Conservation (phyloP, 768 basidiomycete species). For the Tulasnella sp. region DNA sequence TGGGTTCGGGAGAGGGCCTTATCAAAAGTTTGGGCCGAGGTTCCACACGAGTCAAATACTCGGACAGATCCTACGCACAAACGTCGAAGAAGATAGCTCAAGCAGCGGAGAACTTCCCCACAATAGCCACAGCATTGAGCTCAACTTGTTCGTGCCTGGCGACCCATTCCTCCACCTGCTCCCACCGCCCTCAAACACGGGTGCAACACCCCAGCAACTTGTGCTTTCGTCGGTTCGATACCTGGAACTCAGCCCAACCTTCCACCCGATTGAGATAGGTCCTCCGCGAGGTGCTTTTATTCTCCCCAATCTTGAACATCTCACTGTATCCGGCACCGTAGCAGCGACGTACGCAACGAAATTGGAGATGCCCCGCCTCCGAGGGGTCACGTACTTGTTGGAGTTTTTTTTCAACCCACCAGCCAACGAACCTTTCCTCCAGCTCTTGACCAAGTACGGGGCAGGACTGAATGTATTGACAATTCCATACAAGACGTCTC, state of each 20-base stretch:
- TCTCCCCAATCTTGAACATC: neutral
- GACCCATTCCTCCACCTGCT: neutral
- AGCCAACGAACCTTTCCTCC: neutral
- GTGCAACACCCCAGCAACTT: neutral
- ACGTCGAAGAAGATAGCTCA: neutral
- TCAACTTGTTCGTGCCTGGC: neutral
- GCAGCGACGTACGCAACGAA: neutral
- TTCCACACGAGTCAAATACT: neutral
- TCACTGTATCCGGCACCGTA: neutral
- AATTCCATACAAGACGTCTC: neutral
- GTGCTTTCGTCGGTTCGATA: neutral
- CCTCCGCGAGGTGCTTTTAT: neutral
- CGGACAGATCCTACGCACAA: neutral
- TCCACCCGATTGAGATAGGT: neutral
- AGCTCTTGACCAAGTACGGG: neutral
- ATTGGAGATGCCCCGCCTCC: neutral
- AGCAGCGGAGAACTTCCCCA: neutral
- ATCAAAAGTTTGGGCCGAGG: neutral
- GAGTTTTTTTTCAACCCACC: neutral
- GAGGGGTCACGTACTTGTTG: neutral
- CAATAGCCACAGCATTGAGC: neutral
- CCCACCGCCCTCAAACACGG: neutral
- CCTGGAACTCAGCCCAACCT: neutral
- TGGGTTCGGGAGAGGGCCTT: neutral
- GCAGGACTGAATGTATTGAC: neutral